Evolutionary conservation across 257 asterid species (phyloP).

Genomic region (Solanum rostratum): DNA sequence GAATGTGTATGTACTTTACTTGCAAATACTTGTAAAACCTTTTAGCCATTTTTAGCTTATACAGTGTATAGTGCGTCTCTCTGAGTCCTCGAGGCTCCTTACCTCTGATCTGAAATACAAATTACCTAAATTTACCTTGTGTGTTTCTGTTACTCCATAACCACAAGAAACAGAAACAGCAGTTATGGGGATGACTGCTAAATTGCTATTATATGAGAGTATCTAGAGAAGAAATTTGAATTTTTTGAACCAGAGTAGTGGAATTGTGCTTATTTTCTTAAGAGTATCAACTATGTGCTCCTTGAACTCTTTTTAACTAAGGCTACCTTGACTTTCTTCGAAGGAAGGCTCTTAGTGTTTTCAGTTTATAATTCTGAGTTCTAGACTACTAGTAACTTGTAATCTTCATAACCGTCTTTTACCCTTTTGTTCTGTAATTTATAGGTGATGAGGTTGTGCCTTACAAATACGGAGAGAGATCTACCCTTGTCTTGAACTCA

Average conservation of each 20-base stretch:
- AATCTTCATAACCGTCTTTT: background rate
- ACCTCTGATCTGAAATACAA: background rate
- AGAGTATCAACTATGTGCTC: background rate
- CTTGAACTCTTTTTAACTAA: background rate
- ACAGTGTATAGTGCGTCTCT: background rate
- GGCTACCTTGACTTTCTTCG: background rate
- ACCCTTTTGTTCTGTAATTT: constrained; percentile 8
- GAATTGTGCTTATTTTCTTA: background rate
- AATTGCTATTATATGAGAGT: background rate
- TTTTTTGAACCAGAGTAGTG: background rate
- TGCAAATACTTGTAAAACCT: background rate
- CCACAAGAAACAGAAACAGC: background rate
- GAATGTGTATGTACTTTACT: constrained; percentile 45
- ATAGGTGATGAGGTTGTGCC: constrained; percentile 85
- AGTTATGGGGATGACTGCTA: background rate
- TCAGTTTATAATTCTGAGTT: background rate
- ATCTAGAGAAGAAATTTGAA: background rate
- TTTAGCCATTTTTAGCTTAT: background rate
- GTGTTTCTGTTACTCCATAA: background rate
- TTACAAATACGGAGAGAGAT: constrained; percentile 59
- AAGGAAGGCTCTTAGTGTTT: background rate
- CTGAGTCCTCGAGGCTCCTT: background rate
- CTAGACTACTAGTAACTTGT: background rate
- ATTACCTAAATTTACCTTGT: background rate
- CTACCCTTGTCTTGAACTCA: constrained; percentile 55